Evolutionary conservation across 441 rosid species (phyloP).

Genomic region (Arabidopsis lyrata): DNA sequence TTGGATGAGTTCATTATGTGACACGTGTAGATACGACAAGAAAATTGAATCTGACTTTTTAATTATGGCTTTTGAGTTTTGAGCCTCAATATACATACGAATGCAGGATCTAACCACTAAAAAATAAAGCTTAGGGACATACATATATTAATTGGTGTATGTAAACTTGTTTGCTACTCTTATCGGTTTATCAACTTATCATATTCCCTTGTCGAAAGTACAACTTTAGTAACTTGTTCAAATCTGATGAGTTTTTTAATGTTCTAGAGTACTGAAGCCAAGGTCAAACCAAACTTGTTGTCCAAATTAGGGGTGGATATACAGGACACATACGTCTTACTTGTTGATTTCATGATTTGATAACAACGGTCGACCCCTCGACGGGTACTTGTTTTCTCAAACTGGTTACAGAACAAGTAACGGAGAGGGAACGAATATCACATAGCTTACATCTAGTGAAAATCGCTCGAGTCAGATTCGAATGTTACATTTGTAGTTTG

Average conservation of each 20-base stretch:
- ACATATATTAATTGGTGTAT: background rate
- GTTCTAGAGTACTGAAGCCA: background rate
- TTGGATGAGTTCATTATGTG: constrained; percentile 14
- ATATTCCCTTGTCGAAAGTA: background rate
- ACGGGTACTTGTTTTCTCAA: too few relatives aligned
- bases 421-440: too few relatives aligned
- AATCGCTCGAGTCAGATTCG: background rate
- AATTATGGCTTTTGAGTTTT: background rate
- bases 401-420: too few relatives aligned
- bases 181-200: background rate
- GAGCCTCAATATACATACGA: background rate
- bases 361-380: too few relatives aligned
- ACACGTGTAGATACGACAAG: constrained; percentile 29
- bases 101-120: background rate
- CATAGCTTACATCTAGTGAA: too few relatives aligned
- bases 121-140: background rate
- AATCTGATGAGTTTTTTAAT: background rate
- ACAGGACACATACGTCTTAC: too few relatives aligned
- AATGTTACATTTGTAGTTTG: background rate
- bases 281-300: background rate
- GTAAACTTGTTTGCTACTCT: background rate
- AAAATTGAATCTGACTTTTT: background rate
- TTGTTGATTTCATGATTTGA: too few relatives aligned
- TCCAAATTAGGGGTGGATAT: background rate
- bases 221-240: background rate